Evolutionary conservation across 176 grass and related monocot species (phyloP), one percentile per base, ranked within the genome.

Genomic region (Panicum miliaceum): DNA sequence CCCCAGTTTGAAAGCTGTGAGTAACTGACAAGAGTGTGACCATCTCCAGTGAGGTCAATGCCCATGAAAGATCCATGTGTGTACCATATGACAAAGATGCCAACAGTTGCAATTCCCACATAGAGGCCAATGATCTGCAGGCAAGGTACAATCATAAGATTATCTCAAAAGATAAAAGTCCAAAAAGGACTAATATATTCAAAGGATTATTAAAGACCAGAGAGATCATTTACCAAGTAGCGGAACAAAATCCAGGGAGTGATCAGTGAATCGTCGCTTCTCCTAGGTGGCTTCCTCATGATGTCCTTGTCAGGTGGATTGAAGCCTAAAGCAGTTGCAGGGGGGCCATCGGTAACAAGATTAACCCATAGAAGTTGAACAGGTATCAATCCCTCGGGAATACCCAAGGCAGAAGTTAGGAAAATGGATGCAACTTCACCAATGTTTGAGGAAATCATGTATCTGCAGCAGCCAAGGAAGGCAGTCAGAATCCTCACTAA

Each of bases 301-400:
- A 99, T 99, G 84, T 96, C 96, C 69, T 95, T 96, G 62, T 99
- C 96, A 50, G 93, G 93, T 27, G 96, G 93, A 78, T 99, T 99
- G 89, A 99, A 99, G 78, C 96, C 93, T 81, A 99, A 84, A 43
- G 96, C 93, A 54, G 96, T 99, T 38, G 96, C 96, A 71, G 96
- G 96, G 29, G 96, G 96, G 0, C 96, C 96, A 79, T 96, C 96
- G 4, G 96, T 99, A 52, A 99, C 96, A 0, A 99, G 93, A 78
- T 96, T 99, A 23, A 99, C 96, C 96, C 96, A 99, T 18, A 99
- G 72, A 89, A 99, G 93, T 67, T 99, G 96, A 76, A 99, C 96
- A 51, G 96, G 93, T 81, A 99, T 99, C 85, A 99, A 85, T 19
- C 96, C 93, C 86, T 99, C 96, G 16, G 96, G 96, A 89, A 99